Base-by-base conservation (phyloP, 2,329 filamentous ascomycete genomes). In the Ceratocystis alfenasii region DNA sequence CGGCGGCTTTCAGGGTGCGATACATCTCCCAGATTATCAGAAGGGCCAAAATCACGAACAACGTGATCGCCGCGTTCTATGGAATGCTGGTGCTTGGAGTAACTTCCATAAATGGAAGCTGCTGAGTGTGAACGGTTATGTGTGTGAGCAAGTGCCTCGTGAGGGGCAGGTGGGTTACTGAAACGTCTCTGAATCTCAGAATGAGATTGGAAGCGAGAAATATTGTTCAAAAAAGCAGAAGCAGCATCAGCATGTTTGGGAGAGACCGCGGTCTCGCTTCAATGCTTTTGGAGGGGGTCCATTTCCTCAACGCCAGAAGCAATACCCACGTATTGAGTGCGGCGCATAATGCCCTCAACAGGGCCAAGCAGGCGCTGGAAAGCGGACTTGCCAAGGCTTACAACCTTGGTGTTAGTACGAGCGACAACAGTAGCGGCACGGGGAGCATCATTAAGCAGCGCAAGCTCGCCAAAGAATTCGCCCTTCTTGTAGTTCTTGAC, bases 381-480 rank as follows among this genome's bases (percentile, higher is more conserved):
- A 5, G 93, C 94, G 71, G 90, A 90, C 77, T 96, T 95, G 70
- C 91, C 91, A 61, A 99, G 79, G 62, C 87, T 90, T 3, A 93
- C 94, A 63, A 97, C 90, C 78, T 96, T 97, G 74, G 95, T 88
- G 69, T 96, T 89, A 5, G 88, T 89, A 75, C 85, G 82, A 71
- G 89, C 89, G 60, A 95, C 79, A 64, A 99, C 86, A 70, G 88
- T 95, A 63, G 94, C 94, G 46, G 93, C 93, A 73, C 94, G 87
- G 7, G 94, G 94, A 65, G 90, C 89, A 73, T 99, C 93, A 71
- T 97, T 95, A 70, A 97, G 81, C 73, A 99, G 77, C 5, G 94
- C 94, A 68, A 99, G 80, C 77, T 99, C 94, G 69, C 94, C 94
- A 77, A 99, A 99, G 79, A 94, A 99, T 73, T 96, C 94, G 36